Evolutionary conservation across 2,329 filamentous ascomycete genomes (phyloP), one percentile per base, ranked within the genome.

Genomic region (Botrytis cinerea): DNA sequence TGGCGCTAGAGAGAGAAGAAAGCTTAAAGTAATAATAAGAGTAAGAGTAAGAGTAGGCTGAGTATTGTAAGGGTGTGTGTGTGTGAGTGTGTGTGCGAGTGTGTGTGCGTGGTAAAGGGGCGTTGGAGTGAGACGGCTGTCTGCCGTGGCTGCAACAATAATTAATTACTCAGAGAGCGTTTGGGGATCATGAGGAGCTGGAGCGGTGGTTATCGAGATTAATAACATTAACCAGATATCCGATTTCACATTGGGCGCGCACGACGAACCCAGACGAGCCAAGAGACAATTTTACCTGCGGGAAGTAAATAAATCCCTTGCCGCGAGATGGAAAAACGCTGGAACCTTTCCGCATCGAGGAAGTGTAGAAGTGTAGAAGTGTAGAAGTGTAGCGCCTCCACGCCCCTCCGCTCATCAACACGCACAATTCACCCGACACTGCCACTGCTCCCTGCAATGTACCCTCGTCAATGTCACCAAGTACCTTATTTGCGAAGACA

Each of bases 61-160:
- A 76, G 76, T 74, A 60, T 40, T 28, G 40, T 63, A 59, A 59
- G 40, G 46, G 43, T 35, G 46, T 40, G 51, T 54, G 51, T n/a
- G 51, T 28, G 51, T 51, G 22, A 14, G 9, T n/a, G 48, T 51
- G 22, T 51, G 9, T 51, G 46, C 25, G 28, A 1, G 28, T 28
- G 28, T 28, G 32, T 32, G 32, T 32, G 51, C 8, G 14, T 43
- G n/a, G 45, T 38, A 35, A 73, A 64, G 48, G 68, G 69, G 64
- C 61, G 54, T 38, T 57, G 48, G 25, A 61, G 63, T 75, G 45
- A 70, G 57, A 46, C 38, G 57, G 40, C 43, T 43, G 51, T 28
- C 51, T 64, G 68, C 73, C 43, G 77, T 77, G 77, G 76, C 76
- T 76, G 74, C 73, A 72, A 72, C 61, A 40, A 69, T 32, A 25